Conservation (phyloP, 1,284 basidiomycete genomes). For the Sanguinoderma infundibulare region DNA sequence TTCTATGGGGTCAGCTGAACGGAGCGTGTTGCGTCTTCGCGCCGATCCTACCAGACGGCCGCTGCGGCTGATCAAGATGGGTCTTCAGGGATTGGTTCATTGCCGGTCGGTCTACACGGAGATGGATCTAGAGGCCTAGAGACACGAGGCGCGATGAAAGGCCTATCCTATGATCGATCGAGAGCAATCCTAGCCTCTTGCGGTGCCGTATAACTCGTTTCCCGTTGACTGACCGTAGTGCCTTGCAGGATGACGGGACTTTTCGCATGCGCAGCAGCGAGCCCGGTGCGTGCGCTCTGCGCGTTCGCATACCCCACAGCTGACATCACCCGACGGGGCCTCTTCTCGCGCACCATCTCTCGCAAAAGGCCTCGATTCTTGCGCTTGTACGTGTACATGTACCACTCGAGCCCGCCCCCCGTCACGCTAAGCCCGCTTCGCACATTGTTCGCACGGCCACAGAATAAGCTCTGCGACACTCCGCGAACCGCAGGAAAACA, state of each 20-base stretch:
- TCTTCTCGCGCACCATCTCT: background rate
- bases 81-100: conserved; percentile 1
- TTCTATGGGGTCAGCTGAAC: conserved; percentile 4
- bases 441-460: background rate
- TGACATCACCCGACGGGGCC: conserved; percentile 3
- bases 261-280: background rate
- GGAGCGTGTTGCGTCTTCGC: background rate
- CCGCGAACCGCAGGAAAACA: background rate
- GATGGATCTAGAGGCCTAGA: background rate
- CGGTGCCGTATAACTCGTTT: conserved; percentile 6
- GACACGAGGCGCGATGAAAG: conserved; percentile 1
- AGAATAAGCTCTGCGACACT: background rate
- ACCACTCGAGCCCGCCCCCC: background rate
- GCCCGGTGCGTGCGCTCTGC: background rate
- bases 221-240: conserved; percentile 1
- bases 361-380: conserved; percentile 5
- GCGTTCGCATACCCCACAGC: background rate
- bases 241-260: background rate
- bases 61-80: background rate
- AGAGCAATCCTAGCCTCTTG: background rate
- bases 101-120: conserved; percentile 3
- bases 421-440: background rate
- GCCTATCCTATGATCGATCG: conserved; percentile 1
- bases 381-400: conserved; percentile 1
- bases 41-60: conserved; percentile 1